Evolutionary conservation across 2,329 filamentous ascomycete genomes (phyloP).

Genomic region (Arthrinium puccinioides): DNA sequence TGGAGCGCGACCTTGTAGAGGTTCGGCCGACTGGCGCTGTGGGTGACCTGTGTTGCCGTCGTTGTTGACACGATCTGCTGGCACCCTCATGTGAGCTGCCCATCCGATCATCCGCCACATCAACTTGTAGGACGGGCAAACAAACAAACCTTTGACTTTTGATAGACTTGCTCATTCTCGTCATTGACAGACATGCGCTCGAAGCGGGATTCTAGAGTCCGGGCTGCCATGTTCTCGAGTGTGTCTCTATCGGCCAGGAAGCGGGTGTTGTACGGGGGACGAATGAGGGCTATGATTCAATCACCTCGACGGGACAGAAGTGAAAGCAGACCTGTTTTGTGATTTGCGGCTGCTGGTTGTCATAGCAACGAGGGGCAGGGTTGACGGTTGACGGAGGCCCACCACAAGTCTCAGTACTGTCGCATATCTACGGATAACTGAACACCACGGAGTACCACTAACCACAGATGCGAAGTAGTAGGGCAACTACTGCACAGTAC

Average conservation of each 20-base stretch:
- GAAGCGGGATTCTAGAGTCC: constrained; percentile 77
- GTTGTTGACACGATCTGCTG: neutral
- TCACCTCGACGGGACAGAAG: too few species aligned
- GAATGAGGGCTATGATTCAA: too few species aligned
- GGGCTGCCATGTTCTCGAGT: constrained; percentile 54
- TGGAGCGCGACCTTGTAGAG: constrained; percentile 82
- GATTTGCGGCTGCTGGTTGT: too few species aligned
- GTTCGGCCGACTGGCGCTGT: constrained; percentile 62
- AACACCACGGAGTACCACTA: too few species aligned
- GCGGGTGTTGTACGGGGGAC: too few species aligned
- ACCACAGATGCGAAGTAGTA: too few species aligned
- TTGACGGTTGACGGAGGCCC: too few species aligned
- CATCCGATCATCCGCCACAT: constrained; percentile 26
- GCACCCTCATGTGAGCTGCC: neutral
- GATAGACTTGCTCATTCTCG: constrained; percentile 59
- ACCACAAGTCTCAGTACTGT: too few species aligned
- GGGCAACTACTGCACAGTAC: too few species aligned
- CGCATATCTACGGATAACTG: too few species aligned
- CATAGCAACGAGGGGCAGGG: too few species aligned
- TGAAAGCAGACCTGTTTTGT: too few species aligned
- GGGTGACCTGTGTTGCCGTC: constrained; percentile 34
- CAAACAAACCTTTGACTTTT: constrained; percentile 71
- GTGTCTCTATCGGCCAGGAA: neutral
- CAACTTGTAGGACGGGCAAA: constrained; percentile 29
- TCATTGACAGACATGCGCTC: constrained; percentile 86